Base-by-base conservation (phyloP, 2,329 filamentous ascomycete genomes). In the Xylaria sp. region DNA sequence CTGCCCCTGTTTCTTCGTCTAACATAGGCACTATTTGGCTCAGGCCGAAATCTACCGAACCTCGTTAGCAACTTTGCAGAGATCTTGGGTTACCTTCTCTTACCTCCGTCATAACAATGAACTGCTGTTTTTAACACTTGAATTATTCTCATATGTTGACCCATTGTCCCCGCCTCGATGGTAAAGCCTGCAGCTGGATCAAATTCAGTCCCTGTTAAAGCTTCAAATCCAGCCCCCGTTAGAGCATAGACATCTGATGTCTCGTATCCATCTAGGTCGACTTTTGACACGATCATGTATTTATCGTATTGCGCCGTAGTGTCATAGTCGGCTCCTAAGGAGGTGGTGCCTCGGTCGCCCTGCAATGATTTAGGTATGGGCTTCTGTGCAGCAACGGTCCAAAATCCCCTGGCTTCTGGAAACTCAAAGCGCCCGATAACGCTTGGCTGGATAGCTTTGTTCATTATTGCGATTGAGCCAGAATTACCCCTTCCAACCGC, bases 21-120 rank as follows among this genome's bases (percentile, higher is more conserved):
- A 93, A 88, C 87, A 98, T 94, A 0, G 94, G 94, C 59, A 98
- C 87, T 64, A 99, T 98, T 77, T 98, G 95, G 55, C 91, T 91
- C 63, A 99, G 86, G 12, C 92, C 93, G 68, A 99, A 88, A 79
- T 97, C 93, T 94, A 76, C 1, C n/a, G 8, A 75, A 15, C 52
- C 61, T 68, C 37, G 66, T 70, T 51, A 74, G 66, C 44, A 66
- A 60, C 3, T 57, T 39, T 20, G 25, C 39, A 18, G 25, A 23
- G 10, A 34, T 7, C 15, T 8, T 3, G 28, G 32, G 5, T 18
- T 44, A 44, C 64, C 56, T 54, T 85, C 90, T 85, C 90, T 86
- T 81, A 95, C 93, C 91, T 80, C 91, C 91, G 79, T 98, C 94
- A 75, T 98, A 99, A 70, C 92, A 95, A 68, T 95, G 88, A 28